Evolutionary conservation across 2,329 filamentous ascomycete species (phyloP), one percentile per base, ranked within the genome.

Genomic region (Emydomyces testavorans): DNA sequence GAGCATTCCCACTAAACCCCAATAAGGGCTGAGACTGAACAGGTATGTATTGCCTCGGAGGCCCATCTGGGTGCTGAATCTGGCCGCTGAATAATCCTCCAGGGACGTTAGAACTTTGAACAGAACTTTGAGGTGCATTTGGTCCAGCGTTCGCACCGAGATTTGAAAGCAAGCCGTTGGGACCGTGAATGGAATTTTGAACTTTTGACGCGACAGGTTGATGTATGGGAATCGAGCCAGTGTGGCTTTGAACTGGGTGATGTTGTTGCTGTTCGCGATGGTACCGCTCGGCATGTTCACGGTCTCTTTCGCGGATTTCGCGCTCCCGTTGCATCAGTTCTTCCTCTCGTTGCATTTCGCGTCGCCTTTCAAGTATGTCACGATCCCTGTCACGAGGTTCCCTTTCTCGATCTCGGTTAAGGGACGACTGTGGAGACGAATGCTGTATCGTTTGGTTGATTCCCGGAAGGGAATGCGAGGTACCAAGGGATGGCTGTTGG

Each of bases 131-230:
- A 50, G 76, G 68, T 5, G 48, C 24, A 56, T 73, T 75, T 31
- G 73, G 65, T 23, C 76, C 71, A 31, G 72, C 69, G 28, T 76
- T 75, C 28, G 76, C 74, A 45, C 80, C 79, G 57, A 87, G 79
- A 55, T 81, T 86, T 6, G 82, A 78, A 32, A 96, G 77, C 29
- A 96, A 75, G 6, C 90, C 90, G 56, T 92, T 90, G 1, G 90
- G 90, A 38, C 88, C 93, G 62, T 94, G 90, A 49, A 95, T 93
- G 45, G 86, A 83, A 54, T 81, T 83, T 49, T 83, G 70, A 53
- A 87, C 73, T 66, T 89, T 74, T 61, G 88, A 80, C 53, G 90
- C 90, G 50, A 95, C 88, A 4, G 90, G 90, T 65, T 96, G 90
- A 66, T 96, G 90, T 58, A 96, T 82, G 47, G 89, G 87, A 47